Evolutionary conservation across 305 asterid species (phyloP).

Genomic region (Solanum chacoense): DNA sequence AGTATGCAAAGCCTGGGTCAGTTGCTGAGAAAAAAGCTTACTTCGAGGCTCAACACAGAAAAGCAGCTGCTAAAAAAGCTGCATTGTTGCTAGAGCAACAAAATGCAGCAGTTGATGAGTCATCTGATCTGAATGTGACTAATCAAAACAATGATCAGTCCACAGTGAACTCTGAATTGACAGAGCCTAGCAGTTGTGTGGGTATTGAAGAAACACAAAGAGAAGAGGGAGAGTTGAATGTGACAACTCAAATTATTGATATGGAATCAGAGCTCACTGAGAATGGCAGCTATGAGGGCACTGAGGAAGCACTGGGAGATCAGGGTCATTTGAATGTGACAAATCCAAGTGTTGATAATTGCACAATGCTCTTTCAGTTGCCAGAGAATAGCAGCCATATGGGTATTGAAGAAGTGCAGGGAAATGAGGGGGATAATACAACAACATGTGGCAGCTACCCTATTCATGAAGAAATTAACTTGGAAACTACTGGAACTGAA

Average conservation of each 20-base stretch:
- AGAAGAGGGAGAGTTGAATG: not conserved
- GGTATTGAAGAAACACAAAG: constrained; percentile 7
- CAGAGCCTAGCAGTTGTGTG: not conserved
- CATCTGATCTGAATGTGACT: constrained; percentile 6
- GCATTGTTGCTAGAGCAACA: constrained; percentile 52
- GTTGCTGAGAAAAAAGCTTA: constrained; percentile 93
- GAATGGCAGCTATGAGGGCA: not conserved
- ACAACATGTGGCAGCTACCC: not conserved
- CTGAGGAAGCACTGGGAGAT: not conserved
- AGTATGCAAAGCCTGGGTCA: constrained; percentile 73
- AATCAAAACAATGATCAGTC: constrained; percentile 7
- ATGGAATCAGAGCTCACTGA: not conserved
- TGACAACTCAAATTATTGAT: not conserved
- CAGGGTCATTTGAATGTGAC: not conserved
- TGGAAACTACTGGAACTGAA: constrained; percentile 13
- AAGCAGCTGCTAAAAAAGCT: constrained; percentile 44
- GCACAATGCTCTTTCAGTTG: constrained; percentile 2
- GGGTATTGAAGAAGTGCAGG: constrained; percentile 12
- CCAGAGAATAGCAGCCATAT: constrained; percentile 2
- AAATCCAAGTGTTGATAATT: constrained; percentile 3
- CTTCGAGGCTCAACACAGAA: constrained; percentile 82
- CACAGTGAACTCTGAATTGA: not conserved
- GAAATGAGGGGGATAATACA: constrained; percentile 10
- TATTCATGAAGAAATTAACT: constrained; percentile 5
- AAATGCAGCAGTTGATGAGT: constrained; percentile 16